Evolutionary conservation across 495 filamentous ascomycete genomes (phyloP).

Genomic region (Tetracladium marchalianum): DNA sequence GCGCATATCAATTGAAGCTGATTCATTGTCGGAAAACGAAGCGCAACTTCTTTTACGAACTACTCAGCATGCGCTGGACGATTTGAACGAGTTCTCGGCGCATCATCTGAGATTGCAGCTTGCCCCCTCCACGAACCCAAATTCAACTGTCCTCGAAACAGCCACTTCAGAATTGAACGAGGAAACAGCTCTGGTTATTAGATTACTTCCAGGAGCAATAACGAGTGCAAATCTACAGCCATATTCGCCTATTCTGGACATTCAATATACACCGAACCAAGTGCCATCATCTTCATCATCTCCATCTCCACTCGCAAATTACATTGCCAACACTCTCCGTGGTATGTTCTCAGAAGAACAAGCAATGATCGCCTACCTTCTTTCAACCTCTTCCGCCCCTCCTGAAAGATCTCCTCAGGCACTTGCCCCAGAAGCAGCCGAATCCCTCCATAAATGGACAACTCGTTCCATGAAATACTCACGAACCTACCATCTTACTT

Average conservation of each 20-base stretch:
- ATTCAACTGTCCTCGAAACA: neutral
- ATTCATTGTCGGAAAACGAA: slow-evolving; percentile 53
- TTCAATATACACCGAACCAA: slow-evolving; percentile 70
- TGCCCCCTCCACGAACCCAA: slow-evolving; percentile 27
- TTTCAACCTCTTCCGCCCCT: slow-evolving; percentile 49
- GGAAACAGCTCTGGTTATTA: slow-evolving; percentile 52
- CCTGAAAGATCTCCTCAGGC: slow-evolving; percentile 33
- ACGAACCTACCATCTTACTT: slow-evolving; percentile 89
- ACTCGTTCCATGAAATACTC: slow-evolving; percentile 84
- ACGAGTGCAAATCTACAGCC: slow-evolving; percentile 52
- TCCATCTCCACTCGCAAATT: slow-evolving; percentile 66
- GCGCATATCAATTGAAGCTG: slow-evolving; percentile 65
- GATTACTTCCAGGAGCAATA: slow-evolving; percentile 54
- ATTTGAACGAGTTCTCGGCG: slow-evolving; percentile 84
- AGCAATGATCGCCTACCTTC: slow-evolving; percentile 72
- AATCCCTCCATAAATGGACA: slow-evolving; percentile 44
- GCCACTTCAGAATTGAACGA: slow-evolving; percentile 22
- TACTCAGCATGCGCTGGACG: slow-evolving; percentile 84
- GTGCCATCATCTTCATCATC: slow-evolving; percentile 58
- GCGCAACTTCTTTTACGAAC: slow-evolving; percentile 67
- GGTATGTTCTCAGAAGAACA: slow-evolving; percentile 81
- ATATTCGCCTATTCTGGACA: slow-evolving; percentile 62
- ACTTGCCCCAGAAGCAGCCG: slow-evolving; percentile 29
- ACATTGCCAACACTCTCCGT: slow-evolving; percentile 70
- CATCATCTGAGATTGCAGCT: slow-evolving; percentile 76